Percentiles rank a stretch among this genome's conserved stretches.
phyloP scores from a whole-genome alignment of 768 basidiomycete genomes.

The Kockovaella imperatae region DNA sequence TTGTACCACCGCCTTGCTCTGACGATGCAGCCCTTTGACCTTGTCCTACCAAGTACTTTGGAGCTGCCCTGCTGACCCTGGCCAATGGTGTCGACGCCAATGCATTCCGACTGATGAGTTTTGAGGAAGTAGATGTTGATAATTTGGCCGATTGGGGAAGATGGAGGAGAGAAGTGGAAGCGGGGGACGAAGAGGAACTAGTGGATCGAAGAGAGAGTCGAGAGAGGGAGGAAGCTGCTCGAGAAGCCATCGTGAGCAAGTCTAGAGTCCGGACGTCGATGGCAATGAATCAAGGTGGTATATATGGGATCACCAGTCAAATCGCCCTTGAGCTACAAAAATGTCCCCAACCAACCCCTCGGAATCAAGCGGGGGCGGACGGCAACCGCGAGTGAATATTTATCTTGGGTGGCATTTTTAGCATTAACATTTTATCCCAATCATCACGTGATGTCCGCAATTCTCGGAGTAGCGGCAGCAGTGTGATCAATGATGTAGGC shows the following conservation, averaged over 20 bases:
- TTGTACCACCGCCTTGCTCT: constrained; percentile 32
- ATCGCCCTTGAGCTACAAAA: constrained; percentile 1
- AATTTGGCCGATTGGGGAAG: background rate
- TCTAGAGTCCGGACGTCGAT: background rate
- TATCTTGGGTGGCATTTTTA: too few relatives aligned
- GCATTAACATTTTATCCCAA: too few relatives aligned
- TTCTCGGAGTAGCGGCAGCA: too few relatives aligned
- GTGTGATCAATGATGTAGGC: too few relatives aligned
- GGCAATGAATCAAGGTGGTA: constrained; percentile 1
- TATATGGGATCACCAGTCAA: too few relatives aligned
- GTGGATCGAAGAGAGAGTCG: constrained; percentile 6
- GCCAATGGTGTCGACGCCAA: constrained; percentile 32
- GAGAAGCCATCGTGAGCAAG: constrained; percentile 26
- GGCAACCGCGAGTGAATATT: too few relatives aligned
- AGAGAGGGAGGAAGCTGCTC: constrained; percentile 23
- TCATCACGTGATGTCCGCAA: too few relatives aligned
- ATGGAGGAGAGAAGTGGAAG: background rate
- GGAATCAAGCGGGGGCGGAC: too few relatives aligned
- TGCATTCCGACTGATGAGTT: constrained; percentile 29
- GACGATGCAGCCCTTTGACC: constrained; percentile 27
- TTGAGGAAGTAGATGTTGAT: constrained; percentile 13
- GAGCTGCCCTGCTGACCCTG: constrained; percentile 29
- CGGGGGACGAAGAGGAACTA: background rate
- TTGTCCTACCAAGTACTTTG: constrained; percentile 26
- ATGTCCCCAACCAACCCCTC: too few relatives aligned